A percentile compares a stretch with the other conserved stretches of the same genome.
Conservation (phyloP, 495 filamentous ascomycete species). For the Penicillium maclennaniae region DNA sequence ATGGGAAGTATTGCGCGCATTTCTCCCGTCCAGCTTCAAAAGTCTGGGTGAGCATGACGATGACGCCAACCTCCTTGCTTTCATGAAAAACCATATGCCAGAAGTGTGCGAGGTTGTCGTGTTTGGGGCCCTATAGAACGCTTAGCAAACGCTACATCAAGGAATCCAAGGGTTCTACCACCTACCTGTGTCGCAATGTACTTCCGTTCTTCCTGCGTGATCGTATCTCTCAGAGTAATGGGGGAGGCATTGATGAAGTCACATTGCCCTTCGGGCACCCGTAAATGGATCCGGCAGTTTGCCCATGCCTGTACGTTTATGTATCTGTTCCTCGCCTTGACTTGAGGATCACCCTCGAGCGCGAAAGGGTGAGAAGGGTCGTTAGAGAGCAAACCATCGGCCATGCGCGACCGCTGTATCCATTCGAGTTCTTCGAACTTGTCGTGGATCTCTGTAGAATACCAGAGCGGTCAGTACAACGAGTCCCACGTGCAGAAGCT, state of each 20-base stretch:
- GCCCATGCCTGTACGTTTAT: slow-evolving; percentile 81
- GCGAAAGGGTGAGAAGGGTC: slow-evolving; percentile 45
- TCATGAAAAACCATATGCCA: slow-evolving; percentile 98
- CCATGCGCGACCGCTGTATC: slow-evolving; percentile 39
- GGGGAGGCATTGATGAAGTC: slow-evolving; percentile 98
- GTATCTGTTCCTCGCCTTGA: slow-evolving; percentile 70
- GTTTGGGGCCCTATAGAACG: slow-evolving; percentile 71
- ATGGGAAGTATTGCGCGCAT: slow-evolving; percentile 87
- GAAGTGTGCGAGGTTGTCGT: slow-evolving; percentile 63
- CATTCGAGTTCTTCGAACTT: slow-evolving; percentile 50
- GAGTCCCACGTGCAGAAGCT: slow-evolving; percentile 17
- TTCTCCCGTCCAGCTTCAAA: slow-evolving; percentile 81
- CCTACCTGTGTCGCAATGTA: slow-evolving; percentile 68
- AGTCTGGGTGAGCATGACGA: slow-evolving; percentile 95
- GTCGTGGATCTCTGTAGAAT: slow-evolving; percentile 38
- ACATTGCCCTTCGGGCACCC: slow-evolving; percentile 70
- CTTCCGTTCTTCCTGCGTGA: slow-evolving; percentile 45
- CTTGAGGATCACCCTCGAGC: slow-evolving; percentile 47
- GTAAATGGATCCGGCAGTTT: slow-evolving; percentile 78
- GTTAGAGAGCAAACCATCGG: slow-evolving; percentile 33
- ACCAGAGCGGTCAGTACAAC: slow-evolving; percentile 21
- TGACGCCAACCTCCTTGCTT: slow-evolving; percentile 69
- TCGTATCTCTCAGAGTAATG: slow-evolving; percentile 61
- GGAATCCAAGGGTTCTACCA: slow-evolving; percentile 23
- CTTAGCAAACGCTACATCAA: not conserved